Evolutionary conservation across 2,329 filamentous ascomycete species (phyloP), one percentile per base, ranked within the genome.

Genomic region (Colletotrichum sp.): DNA sequence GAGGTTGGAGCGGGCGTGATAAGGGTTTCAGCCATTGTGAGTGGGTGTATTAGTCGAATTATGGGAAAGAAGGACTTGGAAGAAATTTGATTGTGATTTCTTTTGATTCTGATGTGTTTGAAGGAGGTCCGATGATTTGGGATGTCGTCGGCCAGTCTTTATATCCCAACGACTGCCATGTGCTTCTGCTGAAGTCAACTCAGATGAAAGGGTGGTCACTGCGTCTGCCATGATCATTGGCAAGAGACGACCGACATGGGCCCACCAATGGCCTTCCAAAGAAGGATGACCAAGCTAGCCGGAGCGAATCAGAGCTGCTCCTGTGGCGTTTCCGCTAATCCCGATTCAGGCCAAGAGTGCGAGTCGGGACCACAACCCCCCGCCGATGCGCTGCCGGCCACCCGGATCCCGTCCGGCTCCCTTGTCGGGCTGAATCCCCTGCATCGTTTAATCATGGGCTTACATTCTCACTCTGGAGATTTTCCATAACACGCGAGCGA

Each of bases 331-430:
- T 34, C 21, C 71, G 55, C 78, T 77, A 79, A 16, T 8, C 76
- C 70, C 44, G 26, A 65, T 74, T 24, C 57, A 55, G 69, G 72
- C 32, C 39, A 78, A 39, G 65, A 78, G 30, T 78, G 78, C 78
- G 77, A 78, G 71, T 60, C 30, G 26, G 36, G 28, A 39, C 21
- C 9, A 10, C 13, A 26, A 16, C 49, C 36, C 28, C 52, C 49
- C 59, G 59, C 59, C 59, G 30, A 63, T 63, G 28, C 39, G 49
- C 55, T 71, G 36, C 57, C 55, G n/a, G 34, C 26, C 36, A 72
- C 24, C 63, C 24, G 30, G n/a, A 60, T 24, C 59, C 59, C 59
- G 59, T 7, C 59, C 30, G 59, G 59, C 30, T 30, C 30, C 66
- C 44, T 21, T 52, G 44, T 52, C 44, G 44, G 44, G 44, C 44